Base-by-base conservation (phyloP, 1,284 basidiomycete species). In the Naganishia sp. region DNA sequence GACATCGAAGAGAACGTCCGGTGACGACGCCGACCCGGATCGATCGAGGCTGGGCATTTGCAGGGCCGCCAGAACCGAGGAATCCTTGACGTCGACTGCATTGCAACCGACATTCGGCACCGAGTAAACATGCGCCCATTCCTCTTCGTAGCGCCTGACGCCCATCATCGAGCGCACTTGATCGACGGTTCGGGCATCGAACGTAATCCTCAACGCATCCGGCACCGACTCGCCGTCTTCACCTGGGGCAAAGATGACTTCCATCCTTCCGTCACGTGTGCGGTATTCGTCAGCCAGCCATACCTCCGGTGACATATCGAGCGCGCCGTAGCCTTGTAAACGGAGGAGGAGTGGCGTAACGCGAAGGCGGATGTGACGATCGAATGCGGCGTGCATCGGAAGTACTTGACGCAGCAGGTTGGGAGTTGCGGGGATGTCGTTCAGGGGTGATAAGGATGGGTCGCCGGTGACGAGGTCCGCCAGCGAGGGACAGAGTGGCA, bases 401-500 rank as follows among this genome's bases (percentile, higher is more conserved):
- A 54, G 28, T 21, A 54, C 25, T n/a, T 54, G 51, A 7, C 32
- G 61, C 18, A 54, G 41, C 13, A 61, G 25, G 21, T 54, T 32
- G 6, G 61, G 61, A 13, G 52, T 53, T 17, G 28, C 51, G n/a
- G 50, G 51, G 41, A 45, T 23, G 31, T 53, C 42, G 31, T 43
- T 21, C 9, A 28, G 21, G 17, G 17, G 23, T 17, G n/a, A n/a
- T 32, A 43, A 7, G 39, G 41, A 28, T 32, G 51, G 13, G 18
- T 50, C 32, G 28, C 61, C 51, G 9, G 66, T 52, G 7, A 63
- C 41, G 47, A 63, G 66, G 35, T 67, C 53, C 17, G 66, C 45
- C 18, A 63, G 39, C 9, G 60, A 63, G 1, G 61, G 58, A 17
- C 58, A 53, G 5, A 63, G 54, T 23, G 66, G 66, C 52, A 67